Evolutionary conservation across 179 eudicot species (phyloP), one percentile per base, ranked within the genome.

Genomic region (Camellia oleifera): DNA sequence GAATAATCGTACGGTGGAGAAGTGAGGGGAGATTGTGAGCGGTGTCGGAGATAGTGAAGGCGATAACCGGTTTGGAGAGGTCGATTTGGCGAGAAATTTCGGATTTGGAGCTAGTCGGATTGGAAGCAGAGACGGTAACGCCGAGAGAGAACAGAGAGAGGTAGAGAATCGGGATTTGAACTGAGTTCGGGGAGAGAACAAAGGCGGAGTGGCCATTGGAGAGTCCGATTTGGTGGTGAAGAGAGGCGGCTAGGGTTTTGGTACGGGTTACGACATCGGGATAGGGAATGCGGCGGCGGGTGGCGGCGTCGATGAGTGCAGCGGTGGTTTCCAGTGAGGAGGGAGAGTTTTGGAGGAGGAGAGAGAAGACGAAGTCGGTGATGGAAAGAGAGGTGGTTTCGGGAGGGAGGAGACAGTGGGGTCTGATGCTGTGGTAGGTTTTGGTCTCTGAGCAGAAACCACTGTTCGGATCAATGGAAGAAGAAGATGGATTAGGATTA

Each of bases 101-200:
- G 44, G 82, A 60, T 0, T 40, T 17, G 1, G 94, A 79, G 23
- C 85, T 78, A 4, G 82, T 74, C 2, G 97, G 97, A 65, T 88
- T 91, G 2, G 93, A 85, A 1, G 97, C 91, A 0, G 92, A 88
- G 11, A 90, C 83, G 52, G 87, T 80, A 20, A 91, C 91, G 61
- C 91, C 91, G 14, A 92, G 79, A 0, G 88, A 81, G 77, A 88
- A 81, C 48, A 92, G 88, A 7, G 93, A 77, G 73, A 92, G 81
- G 82, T 86, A 91, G 4, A 92, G 83, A 1, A 92, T 83, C 3
- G 97, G 97, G n/a, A 92, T 26, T 40, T 81, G 84, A 61, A 78
- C 17, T 0, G 90, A 87, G 3, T 89, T 78, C 0, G 90, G 90
- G 10, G 88, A 87, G 74, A 92, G 81, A 26, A 92, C 58, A 80